These are phyloP conservation scores for Claviceps digitariae DNA, from an alignment of 2,329 filamentous ascomycete species.

Conservation along the genomic window DNA sequence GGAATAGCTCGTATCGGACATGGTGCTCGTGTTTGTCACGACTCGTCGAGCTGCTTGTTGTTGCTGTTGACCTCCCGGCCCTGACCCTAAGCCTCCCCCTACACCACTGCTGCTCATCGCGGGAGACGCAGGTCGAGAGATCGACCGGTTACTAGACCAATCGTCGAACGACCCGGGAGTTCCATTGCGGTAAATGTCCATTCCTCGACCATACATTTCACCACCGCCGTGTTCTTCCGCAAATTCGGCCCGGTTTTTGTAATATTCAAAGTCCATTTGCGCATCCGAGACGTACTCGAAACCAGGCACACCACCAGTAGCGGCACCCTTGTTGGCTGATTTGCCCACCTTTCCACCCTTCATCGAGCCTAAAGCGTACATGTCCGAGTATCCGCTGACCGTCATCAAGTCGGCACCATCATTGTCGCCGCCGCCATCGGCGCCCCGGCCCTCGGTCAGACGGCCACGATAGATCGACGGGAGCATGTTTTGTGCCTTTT, in stretches of 20 bases:
- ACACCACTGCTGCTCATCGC: constrained; percentile 12
- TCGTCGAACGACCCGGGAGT: constrained; percentile 43
- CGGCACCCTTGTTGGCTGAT: constrained; percentile 12
- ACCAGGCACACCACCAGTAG: constrained; percentile 37
- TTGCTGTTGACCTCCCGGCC: constrained; percentile 4
- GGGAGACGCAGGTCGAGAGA: constrained; percentile 40
- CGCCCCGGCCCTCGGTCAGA: constrained; percentile 36
- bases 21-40: constrained; percentile 8
- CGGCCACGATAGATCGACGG: constrained; percentile 78
- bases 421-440: constrained; percentile 34
- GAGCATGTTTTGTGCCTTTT: constrained; percentile 75
- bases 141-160: constrained; percentile 22
- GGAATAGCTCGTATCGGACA: constrained; percentile 15
- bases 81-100: constrained; percentile 16
- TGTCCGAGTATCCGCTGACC: constrained; percentile 67
- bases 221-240: constrained; percentile 75
- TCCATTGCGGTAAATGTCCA: constrained; percentile 46
- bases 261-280: constrained; percentile 81
- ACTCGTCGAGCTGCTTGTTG: constrained; percentile 11
- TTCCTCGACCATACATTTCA: constrained; percentile 45
- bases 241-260: constrained; percentile 82
- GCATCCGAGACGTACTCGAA: constrained; percentile 85
- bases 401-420: constrained; percentile 42
- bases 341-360: constrained; percentile 36
- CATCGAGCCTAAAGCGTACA: constrained; percentile 74